Percentiles rank a stretch among this genome's conserved stretches.
Conservation (phyloP, 202 grass and related monocot species). For the Bolboschoenoplectus hybrid region DNA sequence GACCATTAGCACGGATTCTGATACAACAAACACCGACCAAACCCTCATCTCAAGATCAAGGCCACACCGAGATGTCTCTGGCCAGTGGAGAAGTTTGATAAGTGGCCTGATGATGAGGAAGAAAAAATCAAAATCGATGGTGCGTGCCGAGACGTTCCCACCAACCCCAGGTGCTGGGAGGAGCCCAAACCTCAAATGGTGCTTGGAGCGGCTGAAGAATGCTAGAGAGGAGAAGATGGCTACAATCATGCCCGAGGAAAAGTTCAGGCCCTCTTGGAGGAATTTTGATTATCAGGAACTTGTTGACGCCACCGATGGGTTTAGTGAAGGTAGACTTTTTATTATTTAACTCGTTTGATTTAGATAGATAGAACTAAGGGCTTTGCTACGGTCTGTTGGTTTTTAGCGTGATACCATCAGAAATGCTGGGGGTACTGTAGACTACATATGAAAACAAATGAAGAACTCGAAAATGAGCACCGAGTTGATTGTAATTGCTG, state of each 20-base stretch:
- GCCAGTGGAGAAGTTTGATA: constrained; percentile 81
- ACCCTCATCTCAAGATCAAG: neutral
- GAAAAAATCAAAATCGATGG: constrained; percentile 81
- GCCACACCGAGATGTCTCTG: constrained; percentile 27
- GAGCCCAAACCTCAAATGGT: constrained; percentile 52
- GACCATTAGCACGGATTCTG: neutral
- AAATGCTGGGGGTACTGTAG: neutral
- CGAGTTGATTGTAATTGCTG: neutral
- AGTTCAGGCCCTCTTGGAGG: constrained; percentile 89
- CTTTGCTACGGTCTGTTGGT: neutral
- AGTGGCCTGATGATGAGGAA: constrained; percentile 64
- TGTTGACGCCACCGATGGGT: constrained; percentile 72
- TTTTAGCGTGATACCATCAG: neutral
- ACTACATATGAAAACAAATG: neutral
- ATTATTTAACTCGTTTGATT: neutral
- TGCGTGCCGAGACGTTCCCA: constrained; percentile 66
- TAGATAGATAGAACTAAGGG: neutral
- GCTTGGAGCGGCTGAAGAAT: constrained; percentile 61
- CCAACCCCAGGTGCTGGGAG: constrained; percentile 37
- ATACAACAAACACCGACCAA: neutral
- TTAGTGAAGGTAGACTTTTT: constrained; percentile 67
- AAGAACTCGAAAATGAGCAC: neutral
- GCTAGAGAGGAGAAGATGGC: constrained; percentile 54
- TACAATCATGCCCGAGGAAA: constrained; percentile 69
- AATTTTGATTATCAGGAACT: constrained; percentile 92